Base-by-base conservation (phyloP, 352 stramenopile species). In the Phytophthora cajani region DNA sequence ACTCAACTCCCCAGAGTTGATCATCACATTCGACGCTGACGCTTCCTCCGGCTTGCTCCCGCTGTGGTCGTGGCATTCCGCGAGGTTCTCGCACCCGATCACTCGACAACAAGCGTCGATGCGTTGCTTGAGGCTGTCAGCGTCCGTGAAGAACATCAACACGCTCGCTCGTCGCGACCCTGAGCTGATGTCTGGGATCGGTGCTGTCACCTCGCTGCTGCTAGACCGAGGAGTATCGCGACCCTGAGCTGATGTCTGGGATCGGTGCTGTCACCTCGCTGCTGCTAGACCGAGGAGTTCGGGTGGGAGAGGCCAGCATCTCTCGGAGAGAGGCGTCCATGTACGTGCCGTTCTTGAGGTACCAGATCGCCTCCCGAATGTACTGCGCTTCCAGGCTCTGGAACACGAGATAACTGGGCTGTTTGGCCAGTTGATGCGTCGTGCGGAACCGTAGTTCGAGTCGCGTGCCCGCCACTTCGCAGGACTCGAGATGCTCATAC, bases 341-440 rank as follows among this genome's bases (percentile, higher is more conserved):
- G 25, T 78, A 85, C 6, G 64, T 69, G 7, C 75, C 82, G 33
- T 84, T 60, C 51, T 85, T 84, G 47, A 90, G 74, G 50, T 82
- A 91, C 73, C 77, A 90, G 27, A 93, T 82, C 5, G 84, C 79
- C 16, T 93, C 85, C 55, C 85, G 82, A 53, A 93, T 90, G 38
- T 84, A 73, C 36, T 86, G 77, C 0, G 82, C 73, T 14, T 93
- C 82, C 6, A 79, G 38, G 21, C 78, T 89, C 44, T 91, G 79
- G 36, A 91, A 80, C 2, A 79, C 75, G 25, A 93, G 77, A 49
- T 80, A 87, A 17, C 64, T 81, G 1, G 85, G 85, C 40, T 91
- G 85, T 56, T 93, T 93, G 0, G 79, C 72, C 0, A 71, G 60
- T 50, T 70, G 67, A 30, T 54, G 55, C 2, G 54, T 79, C 10